Evolutionary conservation across 2,329 filamentous ascomycete genomes (phyloP).

Genomic region (Cladosporium sphaerospermum): DNA sequence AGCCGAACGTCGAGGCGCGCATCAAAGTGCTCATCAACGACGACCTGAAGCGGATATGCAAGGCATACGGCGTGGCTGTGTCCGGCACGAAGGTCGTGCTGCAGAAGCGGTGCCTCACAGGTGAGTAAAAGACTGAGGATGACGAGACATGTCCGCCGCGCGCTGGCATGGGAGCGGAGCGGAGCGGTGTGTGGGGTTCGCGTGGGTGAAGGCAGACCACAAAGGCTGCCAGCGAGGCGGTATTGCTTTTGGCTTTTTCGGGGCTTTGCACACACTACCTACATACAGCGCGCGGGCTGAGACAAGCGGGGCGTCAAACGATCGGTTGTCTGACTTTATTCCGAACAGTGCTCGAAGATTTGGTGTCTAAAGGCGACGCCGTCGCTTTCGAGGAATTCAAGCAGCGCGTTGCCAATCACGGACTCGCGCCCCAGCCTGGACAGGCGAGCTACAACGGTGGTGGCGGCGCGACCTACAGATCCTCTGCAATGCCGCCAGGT

Average conservation of each 20-base stretch:
- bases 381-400: slow-evolving; percentile 33
- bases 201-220: neutral
- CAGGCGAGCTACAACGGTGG: neutral
- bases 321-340: neutral
- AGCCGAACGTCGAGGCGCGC: slow-evolving; percentile 20
- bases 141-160: too few species aligned
- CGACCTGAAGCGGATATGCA: slow-evolving; percentile 71
- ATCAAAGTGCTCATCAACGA: slow-evolving; percentile 52
- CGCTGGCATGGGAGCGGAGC: neutral
- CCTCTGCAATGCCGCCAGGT: neutral
- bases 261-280: too few species aligned
- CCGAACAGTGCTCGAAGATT: slow-evolving; percentile 33
- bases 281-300: too few species aligned
- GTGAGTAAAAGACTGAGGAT: slow-evolving; percentile 42
- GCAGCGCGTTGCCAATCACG: slow-evolving; percentile 37
- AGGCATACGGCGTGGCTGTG: slow-evolving; percentile 65
- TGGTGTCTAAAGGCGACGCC: slow-evolving; percentile 31
- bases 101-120: slow-evolving; percentile 67
- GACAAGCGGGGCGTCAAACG: too few species aligned
- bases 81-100: slow-evolving; percentile 81
- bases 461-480: neutral
- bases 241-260: too few species aligned
- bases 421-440: slow-evolving; percentile 28
- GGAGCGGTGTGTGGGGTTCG: slow-evolving; percentile 4
- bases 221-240: too few species aligned